These are phyloP conservation scores for Naumovozyma baii DNA, from an alignment of 805 yeast genomes.

Conservation along the genomic window DNA sequence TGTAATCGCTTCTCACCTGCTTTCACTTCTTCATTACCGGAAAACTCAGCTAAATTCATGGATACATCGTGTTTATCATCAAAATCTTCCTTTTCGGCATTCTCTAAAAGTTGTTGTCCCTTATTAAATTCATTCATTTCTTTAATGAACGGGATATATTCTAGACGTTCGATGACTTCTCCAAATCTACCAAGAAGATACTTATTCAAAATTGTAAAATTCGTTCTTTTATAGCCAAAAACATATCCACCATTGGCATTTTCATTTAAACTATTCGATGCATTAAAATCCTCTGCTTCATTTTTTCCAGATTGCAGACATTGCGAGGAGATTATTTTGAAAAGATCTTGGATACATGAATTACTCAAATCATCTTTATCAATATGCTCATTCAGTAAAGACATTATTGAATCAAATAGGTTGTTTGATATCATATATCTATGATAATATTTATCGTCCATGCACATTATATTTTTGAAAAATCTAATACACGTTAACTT, in stretches of 20 bases:
- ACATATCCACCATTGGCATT: conserved; percentile 1
- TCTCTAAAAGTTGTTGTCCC: background rate
- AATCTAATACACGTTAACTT: conserved; percentile 63
- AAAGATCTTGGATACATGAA: conserved; percentile 66
- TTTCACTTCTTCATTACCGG: background rate
- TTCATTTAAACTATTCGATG: background rate
- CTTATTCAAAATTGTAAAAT: conserved; percentile 22
- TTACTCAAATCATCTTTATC: conserved; percentile 53
- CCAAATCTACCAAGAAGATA: conserved; percentile 27
- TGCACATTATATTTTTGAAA: conserved; percentile 48
- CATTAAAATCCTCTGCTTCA: conserved; percentile 3
- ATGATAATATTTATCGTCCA: conserved; percentile 55
- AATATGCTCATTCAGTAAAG: conserved; percentile 39
- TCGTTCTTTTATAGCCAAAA: conserved; percentile 10
- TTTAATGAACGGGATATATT: conserved; percentile 22
- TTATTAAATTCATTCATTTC: conserved; percentile 9
- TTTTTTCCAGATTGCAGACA: conserved; percentile 10
- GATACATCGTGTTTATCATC: conserved; percentile 3
- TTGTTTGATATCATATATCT: conserved; percentile 47
- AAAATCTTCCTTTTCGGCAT: background rate
- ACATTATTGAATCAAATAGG: conserved; percentile 41
- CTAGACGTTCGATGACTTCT: conserved; percentile 25
- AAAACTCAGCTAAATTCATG: background rate
- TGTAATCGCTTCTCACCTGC: conserved; percentile 2
- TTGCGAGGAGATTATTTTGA: conserved; percentile 36